These are phyloP conservation scores for Auriculariales sp. DNA, from an alignment of 768 basidiomycete genomes.

Conservation along the genomic window DNA sequence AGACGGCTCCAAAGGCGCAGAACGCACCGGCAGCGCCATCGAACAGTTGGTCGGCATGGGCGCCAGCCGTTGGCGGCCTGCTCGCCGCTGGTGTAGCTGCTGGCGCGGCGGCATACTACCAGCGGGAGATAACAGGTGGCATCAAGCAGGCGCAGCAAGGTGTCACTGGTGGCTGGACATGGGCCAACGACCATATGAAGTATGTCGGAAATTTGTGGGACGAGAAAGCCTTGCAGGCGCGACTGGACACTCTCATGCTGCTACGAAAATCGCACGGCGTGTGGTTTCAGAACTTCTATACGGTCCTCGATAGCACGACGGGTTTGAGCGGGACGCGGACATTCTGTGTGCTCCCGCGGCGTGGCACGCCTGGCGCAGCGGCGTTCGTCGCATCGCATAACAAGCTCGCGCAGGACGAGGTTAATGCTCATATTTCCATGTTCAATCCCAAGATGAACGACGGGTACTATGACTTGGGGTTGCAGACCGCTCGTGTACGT, in stretches of 20 bases:
- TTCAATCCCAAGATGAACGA: constrained; percentile 72
- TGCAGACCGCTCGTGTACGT: constrained; percentile 39
- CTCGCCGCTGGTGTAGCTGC: constrained; percentile 71
- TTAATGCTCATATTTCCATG: constrained; percentile 81
- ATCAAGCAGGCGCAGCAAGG: too few species aligned
- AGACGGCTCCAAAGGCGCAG: constrained; percentile 9
- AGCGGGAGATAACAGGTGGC: too few species aligned
- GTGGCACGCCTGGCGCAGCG: neutral
- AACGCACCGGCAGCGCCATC: constrained; percentile 12
- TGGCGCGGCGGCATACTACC: constrained; percentile 72
- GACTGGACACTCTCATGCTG: constrained; percentile 48
- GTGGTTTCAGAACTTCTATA: constrained; percentile 50
- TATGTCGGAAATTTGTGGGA: constrained; percentile 84
- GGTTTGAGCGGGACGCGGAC: constrained; percentile 47
- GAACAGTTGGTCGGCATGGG: constrained; percentile 52
- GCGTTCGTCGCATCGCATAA: constrained; percentile 54
- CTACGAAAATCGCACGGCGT: constrained; percentile 50
- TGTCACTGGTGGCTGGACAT: constrained; percentile 50
- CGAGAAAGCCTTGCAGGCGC: constrained; percentile 38
- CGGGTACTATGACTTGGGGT: constrained; percentile 77
- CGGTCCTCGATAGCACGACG: constrained; percentile 54
- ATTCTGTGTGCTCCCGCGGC: constrained; percentile 67
- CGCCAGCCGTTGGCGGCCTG: constrained; percentile 59
- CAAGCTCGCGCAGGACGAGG: constrained; percentile 53
- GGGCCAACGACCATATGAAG: constrained; percentile 80